Evolutionary conservation across 2,329 filamentous ascomycete genomes (phyloP).

Genomic region (Diplodia scrobiculata): DNA sequence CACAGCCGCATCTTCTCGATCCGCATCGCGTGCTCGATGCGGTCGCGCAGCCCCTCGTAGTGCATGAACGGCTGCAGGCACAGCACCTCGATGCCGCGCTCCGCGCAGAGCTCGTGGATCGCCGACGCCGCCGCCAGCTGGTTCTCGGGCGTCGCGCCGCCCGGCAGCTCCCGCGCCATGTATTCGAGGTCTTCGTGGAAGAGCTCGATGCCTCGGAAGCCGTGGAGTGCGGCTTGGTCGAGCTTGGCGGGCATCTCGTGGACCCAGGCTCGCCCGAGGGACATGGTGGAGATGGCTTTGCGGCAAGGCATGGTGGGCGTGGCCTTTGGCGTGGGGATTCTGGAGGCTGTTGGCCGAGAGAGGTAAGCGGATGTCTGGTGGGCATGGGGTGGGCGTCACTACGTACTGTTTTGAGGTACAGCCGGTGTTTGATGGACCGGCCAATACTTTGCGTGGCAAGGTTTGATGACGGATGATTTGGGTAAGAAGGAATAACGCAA

Average conservation of each 20-base stretch:
- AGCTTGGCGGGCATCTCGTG: slow-evolving; percentile 70
- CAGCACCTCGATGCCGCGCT: slow-evolving; percentile 60
- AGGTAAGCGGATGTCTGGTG: background rate
- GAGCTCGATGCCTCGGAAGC: slow-evolving; percentile 71
- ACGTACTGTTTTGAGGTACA: background rate
- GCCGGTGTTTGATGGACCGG: background rate
- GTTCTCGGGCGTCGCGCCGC: slow-evolving; percentile 48
- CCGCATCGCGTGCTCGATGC: slow-evolving; percentile 58
- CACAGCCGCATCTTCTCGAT: slow-evolving; percentile 68
- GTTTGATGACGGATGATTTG: background rate
- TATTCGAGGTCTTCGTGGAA: slow-evolving; percentile 76
- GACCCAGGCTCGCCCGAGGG: slow-evolving; percentile 70
- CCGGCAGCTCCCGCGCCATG: slow-evolving; percentile 54
- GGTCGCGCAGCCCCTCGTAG: slow-evolving; percentile 72
- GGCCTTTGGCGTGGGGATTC: slow-evolving; percentile 24
- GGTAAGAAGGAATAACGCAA: background rate
- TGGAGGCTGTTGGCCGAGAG: background rate
- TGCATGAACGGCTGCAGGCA: slow-evolving; percentile 76
- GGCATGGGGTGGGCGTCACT: background rate
- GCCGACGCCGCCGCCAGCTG: slow-evolving; percentile 61
- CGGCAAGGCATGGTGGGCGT: slow-evolving; percentile 54
- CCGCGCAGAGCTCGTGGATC: slow-evolving; percentile 60
- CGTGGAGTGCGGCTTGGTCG: slow-evolving; percentile 64
- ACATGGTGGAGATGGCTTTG: slow-evolving; percentile 74
- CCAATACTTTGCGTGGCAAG: background rate